Evolutionary conservation across 257 asterid species (phyloP).

Genomic region (Solanum bukasovii): DNA sequence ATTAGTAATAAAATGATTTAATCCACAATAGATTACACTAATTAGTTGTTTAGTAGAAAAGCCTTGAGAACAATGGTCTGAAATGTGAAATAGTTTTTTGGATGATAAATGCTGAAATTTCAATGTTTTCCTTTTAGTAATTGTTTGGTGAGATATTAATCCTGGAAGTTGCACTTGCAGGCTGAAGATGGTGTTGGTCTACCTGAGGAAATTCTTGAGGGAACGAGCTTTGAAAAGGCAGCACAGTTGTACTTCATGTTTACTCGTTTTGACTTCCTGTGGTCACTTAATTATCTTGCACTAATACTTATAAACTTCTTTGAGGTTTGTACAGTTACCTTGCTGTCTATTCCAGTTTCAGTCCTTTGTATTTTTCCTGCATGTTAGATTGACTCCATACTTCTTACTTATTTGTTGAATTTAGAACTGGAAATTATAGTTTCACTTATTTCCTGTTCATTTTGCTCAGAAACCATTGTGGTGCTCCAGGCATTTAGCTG

Average conservation of each 20-base stretch:
- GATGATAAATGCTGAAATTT: background rate
- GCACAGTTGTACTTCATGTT: slow-evolving; percentile 57
- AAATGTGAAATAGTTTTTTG: background rate
- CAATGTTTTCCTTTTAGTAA: background rate
- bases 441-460: background rate
- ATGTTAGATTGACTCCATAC: background rate
- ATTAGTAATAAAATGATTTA: background rate
- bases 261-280: slow-evolving; percentile 70
- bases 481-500: slow-evolving; percentile 49
- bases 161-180: slow-evolving; percentile 24
- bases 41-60: background rate
- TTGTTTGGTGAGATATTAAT: background rate
- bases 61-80: background rate
- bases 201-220: slow-evolving; percentile 94
- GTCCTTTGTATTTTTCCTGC: background rate
- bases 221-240: slow-evolving; percentile 58
- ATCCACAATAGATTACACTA: background rate
- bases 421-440: background rate
- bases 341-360: slow-evolving; percentile 6
- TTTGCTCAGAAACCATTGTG: slow-evolving; percentile 86
- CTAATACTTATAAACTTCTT: slow-evolving; percentile 65
- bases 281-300: slow-evolving; percentile 89
- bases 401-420: background rate
- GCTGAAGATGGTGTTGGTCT: slow-evolving; percentile 98
- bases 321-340: slow-evolving; percentile 38